Base-by-base conservation (phyloP, 176 grass and related monocot species). In the Cenchrus fungigraminus region DNA sequence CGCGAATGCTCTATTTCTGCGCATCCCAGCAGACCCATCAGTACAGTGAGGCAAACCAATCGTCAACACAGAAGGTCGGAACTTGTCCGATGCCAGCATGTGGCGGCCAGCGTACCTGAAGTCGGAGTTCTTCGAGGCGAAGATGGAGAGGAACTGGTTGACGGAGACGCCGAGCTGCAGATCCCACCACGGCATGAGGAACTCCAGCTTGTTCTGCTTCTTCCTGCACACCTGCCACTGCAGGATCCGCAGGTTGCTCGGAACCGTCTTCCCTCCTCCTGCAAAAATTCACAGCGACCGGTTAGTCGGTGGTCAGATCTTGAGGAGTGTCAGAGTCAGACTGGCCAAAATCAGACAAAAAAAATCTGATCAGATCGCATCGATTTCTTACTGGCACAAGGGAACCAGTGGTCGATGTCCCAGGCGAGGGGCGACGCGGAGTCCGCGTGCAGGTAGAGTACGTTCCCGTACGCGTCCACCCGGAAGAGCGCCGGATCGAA, bases 161-260 rank as follows among this genome's bases (percentile, higher is more conserved):
- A 99, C 91, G 6, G 93, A 94, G 65, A 99, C 82, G 74, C 97
- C 93, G 17, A 99, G 81, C 83, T 99, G 97, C 22, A 99, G 90
- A 87, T 99, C 97, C 97, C 97, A 99, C 97, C 97, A 99, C 1
- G 97, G 97, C 49, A 91, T 68, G 79, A 96, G 91, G 64, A 99
- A 99, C 45, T 96, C 93, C 10, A 96, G 83, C 85, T 96, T 94
- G 74, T 83, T 90, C 44, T 89, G 89, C 81, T 92, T 99, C 91
- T 86, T 96, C 81, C 69, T 91, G 60, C 88, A 82, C 73, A 94
- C 93, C 81, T 96, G 91, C 79, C 86, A 89, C 79, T 99, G 91
- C 71, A 96, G 52, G 74, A 99, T 86, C 87, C 93, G 79, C 84
- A 99, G 83, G 79, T 99, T 99, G 84, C 88, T 94, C 16, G 88